These are phyloP conservation scores for Suillus luteus DNA, from an alignment of 768 basidiomycete genomes.

Conservation along the genomic window DNA sequence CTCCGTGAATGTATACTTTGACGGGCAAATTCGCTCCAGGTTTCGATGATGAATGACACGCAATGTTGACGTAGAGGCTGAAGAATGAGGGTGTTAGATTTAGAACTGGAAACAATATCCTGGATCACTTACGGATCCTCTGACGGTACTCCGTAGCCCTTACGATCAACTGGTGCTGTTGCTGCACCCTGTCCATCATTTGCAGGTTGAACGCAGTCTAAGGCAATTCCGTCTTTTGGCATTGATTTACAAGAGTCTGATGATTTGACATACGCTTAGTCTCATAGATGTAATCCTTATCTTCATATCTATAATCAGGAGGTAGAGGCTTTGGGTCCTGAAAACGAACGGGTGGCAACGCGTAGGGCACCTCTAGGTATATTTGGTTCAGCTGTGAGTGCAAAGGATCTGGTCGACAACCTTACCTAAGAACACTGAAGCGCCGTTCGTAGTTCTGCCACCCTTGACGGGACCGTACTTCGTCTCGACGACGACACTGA, in stretches of 20 bases:
- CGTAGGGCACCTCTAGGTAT: conserved; percentile 64
- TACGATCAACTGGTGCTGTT: conserved; percentile 55
- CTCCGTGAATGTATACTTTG: conserved; percentile 77
- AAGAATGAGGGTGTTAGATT: conserved; percentile 1
- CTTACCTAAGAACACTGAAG: conserved; percentile 66
- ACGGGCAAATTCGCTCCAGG: conserved; percentile 56
- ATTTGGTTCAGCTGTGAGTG: conserved; percentile 3
- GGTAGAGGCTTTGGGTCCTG: conserved; percentile 63
- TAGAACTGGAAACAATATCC: background rate
- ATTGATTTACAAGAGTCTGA: background rate
- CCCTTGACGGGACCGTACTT: conserved; percentile 58
- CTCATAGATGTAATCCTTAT: conserved; percentile 63
- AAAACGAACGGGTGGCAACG: conserved; percentile 64
- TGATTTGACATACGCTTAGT: conserved; percentile 46
- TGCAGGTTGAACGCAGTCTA: conserved; percentile 62
- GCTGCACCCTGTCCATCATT: conserved; percentile 67
- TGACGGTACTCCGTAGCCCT: conserved; percentile 65
- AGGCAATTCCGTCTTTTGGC: background rate
- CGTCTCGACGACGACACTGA: conserved; percentile 53
- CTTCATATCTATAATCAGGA: conserved; percentile 52
- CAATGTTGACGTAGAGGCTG: conserved; percentile 69
- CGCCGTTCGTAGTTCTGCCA: conserved; percentile 59
- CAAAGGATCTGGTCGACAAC: background rate
- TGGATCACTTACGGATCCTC: conserved; percentile 64
- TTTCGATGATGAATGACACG: conserved; percentile 49